These are phyloP conservation scores for Pezizomycotina sp. DNA, from an alignment of 2,329 filamentous ascomycete genomes.

Conservation along the genomic window DNA sequence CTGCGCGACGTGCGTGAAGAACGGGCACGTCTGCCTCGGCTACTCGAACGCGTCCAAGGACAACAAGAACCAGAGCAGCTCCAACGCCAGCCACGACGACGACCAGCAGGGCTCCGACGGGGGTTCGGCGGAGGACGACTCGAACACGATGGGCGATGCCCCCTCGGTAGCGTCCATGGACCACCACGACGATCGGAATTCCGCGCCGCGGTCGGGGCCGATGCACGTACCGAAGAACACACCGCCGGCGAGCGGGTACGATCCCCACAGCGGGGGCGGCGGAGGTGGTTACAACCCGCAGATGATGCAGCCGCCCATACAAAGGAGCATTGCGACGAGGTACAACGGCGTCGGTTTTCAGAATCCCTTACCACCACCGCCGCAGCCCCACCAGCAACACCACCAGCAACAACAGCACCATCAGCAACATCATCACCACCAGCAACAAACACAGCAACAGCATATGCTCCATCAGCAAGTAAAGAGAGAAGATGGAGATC, in stretches of 20 bases:
- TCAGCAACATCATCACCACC: too few relatives aligned
- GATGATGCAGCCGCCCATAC: neutral
- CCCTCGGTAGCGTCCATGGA: too few relatives aligned
- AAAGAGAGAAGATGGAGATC: neutral
- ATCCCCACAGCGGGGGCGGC: conserved; percentile 19
- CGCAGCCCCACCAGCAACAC: too few relatives aligned
- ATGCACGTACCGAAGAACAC: neutral
- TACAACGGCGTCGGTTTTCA: too few relatives aligned
- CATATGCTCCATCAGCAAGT: too few relatives aligned
- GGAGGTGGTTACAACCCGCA: conserved; percentile 10
- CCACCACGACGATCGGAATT: conserved; percentile 4
- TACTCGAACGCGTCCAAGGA: conserved; percentile 37
- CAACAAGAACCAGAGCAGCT: conserved; percentile 11
- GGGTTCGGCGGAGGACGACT: too few relatives aligned
- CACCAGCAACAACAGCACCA: too few relatives aligned
- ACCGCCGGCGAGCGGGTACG: conserved; percentile 2
- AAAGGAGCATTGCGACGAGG: too few relatives aligned
- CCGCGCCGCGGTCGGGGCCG: neutral
- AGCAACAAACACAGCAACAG: too few relatives aligned
- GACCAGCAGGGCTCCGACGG: conserved; percentile 3
- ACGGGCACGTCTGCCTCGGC: conserved; percentile 51
- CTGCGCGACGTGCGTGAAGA: conserved; percentile 57
- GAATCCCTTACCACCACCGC: too few relatives aligned
- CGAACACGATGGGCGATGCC: too few relatives aligned
- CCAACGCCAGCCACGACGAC: conserved; percentile 8